Evolutionary conservation across 345 rosid genomes (phyloP).

Genomic region (Mangifera indica): DNA sequence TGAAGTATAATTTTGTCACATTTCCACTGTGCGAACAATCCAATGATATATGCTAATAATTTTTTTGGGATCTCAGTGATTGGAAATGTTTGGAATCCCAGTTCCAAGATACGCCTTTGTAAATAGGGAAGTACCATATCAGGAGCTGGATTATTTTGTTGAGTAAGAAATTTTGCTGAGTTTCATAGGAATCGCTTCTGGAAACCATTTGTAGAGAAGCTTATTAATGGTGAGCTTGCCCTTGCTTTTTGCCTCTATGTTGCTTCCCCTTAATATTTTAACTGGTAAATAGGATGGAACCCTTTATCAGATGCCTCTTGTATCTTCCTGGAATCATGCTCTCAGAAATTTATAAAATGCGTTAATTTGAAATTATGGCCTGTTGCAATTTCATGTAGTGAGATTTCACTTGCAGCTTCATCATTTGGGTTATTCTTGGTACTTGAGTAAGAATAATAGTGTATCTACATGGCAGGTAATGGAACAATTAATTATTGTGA

Average conservation of each 20-base stretch:
- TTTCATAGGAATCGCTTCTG: slow-evolving; percentile 87
- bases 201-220: slow-evolving; percentile 99
- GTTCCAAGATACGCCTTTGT: slow-evolving; percentile 97
- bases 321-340: not conserved
- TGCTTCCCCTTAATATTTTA: not conserved
- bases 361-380: not conserved
- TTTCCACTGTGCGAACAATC: slow-evolving; percentile 1
- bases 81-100: slow-evolving; percentile 91
- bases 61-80: slow-evolving; percentile 48
- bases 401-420: not conserved
- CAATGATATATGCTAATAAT: slow-evolving; percentile 11
- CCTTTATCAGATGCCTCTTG: not conserved
- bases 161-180: slow-evolving; percentile 97
- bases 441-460: not conserved
- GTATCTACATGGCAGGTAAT: not conserved
- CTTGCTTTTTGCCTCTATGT: slow-evolving; percentile 5
- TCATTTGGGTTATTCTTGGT: slow-evolving; percentile 4
- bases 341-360: not conserved
- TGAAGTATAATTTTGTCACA: slow-evolving; percentile 10
- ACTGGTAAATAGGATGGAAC: not conserved
- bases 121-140: slow-evolving; percentile 71
- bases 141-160: slow-evolving; percentile 79
- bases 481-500: not conserved
- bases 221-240: slow-evolving; percentile 67
- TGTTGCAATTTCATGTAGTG: not conserved